Conservation (phyloP, 2,329 filamentous ascomycete species). For the Nothopassalora personata region DNA sequence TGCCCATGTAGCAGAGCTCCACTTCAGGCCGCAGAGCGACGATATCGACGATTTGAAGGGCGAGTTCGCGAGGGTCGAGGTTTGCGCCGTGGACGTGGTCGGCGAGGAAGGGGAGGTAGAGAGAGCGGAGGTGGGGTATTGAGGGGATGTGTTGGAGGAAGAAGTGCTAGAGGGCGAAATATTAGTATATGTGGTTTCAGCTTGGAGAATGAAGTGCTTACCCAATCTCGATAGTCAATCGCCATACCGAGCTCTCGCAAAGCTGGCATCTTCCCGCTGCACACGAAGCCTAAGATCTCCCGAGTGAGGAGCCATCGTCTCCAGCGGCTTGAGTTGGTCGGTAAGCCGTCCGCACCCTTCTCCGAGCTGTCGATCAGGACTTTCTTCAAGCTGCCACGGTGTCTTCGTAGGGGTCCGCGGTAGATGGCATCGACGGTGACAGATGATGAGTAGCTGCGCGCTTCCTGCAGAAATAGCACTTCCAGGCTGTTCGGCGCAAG, state of each 20-base stretch:
- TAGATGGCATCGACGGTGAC: conserved; percentile 68
- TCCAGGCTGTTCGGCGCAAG: conserved; percentile 75
- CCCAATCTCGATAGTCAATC: conserved; percentile 73
- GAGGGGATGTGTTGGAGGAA: conserved; percentile 71
- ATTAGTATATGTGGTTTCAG: neutral
- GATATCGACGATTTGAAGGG: conserved; percentile 71
- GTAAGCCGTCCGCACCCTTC: conserved; percentile 41
- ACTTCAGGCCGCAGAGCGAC: conserved; percentile 71
- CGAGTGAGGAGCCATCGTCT: conserved; percentile 65
- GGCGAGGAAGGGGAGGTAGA: conserved; percentile 65
- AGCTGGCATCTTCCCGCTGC: conserved; percentile 67
- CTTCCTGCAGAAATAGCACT: conserved; percentile 70
- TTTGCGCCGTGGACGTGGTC: conserved; percentile 53
- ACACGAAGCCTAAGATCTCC: conserved; percentile 67
- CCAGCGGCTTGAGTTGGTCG: conserved; percentile 47
- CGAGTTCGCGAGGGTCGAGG: conserved; percentile 63
- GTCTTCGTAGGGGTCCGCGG: conserved; percentile 62
- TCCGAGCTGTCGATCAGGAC: conserved; percentile 68
- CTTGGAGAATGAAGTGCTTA: conserved; percentile 40
- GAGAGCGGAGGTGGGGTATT: conserved; percentile 62
- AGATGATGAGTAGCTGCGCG: conserved; percentile 46
- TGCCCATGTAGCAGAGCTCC: conserved; percentile 70
- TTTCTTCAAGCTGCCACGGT: conserved; percentile 65
- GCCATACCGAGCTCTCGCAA: conserved; percentile 67
- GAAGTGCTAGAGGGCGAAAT: conserved; percentile 53